These are phyloP conservation scores for Hyaloscypha variabilis DNA, from an alignment of 495 filamentous ascomycete genomes.

Conservation along the genomic window DNA sequence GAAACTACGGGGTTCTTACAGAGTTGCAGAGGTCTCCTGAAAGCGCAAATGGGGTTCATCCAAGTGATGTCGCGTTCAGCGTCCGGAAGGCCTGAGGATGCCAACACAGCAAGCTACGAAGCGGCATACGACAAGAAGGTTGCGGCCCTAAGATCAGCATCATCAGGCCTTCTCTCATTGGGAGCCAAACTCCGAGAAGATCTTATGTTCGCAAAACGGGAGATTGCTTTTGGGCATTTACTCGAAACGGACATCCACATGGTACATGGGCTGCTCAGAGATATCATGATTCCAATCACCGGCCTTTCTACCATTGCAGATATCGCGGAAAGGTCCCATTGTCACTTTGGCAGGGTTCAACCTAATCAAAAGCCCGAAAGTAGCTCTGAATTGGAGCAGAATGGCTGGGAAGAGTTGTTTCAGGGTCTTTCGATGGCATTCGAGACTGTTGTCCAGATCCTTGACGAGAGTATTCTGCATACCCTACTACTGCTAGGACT, in stretches of 20 bases:
- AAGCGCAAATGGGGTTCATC: constrained; percentile 42
- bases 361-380: not conserved
- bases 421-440: constrained; percentile 1
- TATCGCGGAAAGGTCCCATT: constrained; percentile 17
- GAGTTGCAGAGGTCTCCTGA: constrained; percentile 55
- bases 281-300: constrained; percentile 22
- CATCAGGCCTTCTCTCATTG: constrained; percentile 58
- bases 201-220: constrained; percentile 77
- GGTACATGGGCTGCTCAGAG: constrained; percentile 12
- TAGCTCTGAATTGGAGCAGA: not conserved
- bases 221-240: constrained; percentile 72
- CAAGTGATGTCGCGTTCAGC: constrained; percentile 14
- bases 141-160: constrained; percentile 48
- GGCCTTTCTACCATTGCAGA: constrained; percentile 24
- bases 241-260: constrained; percentile 56
- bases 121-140: not conserved
- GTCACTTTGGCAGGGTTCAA: not conserved
- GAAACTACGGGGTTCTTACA: constrained; percentile 49
- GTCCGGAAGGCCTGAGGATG: not conserved
- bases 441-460: constrained; percentile 37
- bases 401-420: constrained; percentile 17
- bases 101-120: not conserved
- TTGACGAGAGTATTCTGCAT: constrained; percentile 73
- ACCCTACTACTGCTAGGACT: constrained; percentile 60
- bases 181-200: constrained; percentile 71